Evolutionary conservation across 1,284 basidiomycete genomes (phyloP), one percentile per base, ranked within the genome.

Genomic region (Sanghuangporus sanghuang): DNA sequence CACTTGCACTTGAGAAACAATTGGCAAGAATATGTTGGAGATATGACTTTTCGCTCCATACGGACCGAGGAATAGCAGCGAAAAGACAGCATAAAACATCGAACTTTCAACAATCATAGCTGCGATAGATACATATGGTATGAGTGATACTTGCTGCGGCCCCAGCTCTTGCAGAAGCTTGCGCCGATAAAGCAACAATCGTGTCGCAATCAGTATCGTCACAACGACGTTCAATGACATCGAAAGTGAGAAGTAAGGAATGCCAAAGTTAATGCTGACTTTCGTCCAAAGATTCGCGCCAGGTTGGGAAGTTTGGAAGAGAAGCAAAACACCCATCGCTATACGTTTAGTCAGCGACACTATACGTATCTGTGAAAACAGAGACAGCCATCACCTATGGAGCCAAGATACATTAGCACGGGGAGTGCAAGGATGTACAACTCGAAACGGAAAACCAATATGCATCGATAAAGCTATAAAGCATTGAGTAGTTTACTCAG

Each of bases 171-270:
- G 21, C 74, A 71, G 56, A 69, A 69, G 48, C 16, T 18, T 49
- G 48, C 48, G 48, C 9, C 48, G 48, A 49, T 49, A 44, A n/a
- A 44, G 42, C 35, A 75, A 69, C 6, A 80, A 69, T 3, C 77
- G 75, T 3, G 59, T 63, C 8, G 75, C 73, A 42, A 80, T 77
- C 23, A 78, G 65, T 38, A 74, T 40, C 2, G 78, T 79, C 44
- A 76, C 59, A 18, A 78, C 42, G 39, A 79, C 68, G 68, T 76
- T 80, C 62, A 79, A 68, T 14, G 73, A 68, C 50, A 77, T 69
- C 9, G 78, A 73, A 8, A 78, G 69, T 1, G 67, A 59, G n/a
- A 73, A 74, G 62, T 75, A 77, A 12, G 73, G 66, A 12, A 71
- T 36, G 9, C 65, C 70, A 53, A 69, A 71, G 44, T 68, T 64